phyloP scores from a whole-genome alignment of 148 eudicot species.

The Silene conica region DNA sequence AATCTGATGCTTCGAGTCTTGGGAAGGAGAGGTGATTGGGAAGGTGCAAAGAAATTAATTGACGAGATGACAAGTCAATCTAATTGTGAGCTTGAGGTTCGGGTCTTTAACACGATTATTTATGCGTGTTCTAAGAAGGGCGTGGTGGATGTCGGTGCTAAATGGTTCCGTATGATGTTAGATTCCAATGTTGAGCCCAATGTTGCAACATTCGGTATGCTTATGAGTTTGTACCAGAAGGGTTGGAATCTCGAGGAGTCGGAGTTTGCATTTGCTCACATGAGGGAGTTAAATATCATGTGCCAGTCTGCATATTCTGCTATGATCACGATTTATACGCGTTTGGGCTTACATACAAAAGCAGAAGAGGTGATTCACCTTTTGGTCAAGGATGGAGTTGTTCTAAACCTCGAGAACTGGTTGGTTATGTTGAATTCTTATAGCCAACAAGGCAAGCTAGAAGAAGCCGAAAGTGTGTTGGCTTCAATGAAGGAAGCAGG shows the following conservation, averaged over 20 bases:
- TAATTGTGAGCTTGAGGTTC: constrained; percentile 58
- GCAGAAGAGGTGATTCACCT: constrained; percentile 64
- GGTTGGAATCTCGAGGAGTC: constrained; percentile 72
- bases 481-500: constrained; percentile 58
- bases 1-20: constrained; percentile 66
- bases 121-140: constrained; percentile 78
- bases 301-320: constrained; percentile 87
- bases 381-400: constrained; percentile 52
- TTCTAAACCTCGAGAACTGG: constrained; percentile 73
- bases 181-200: constrained; percentile 64
- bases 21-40: constrained; percentile 79
- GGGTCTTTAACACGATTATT: constrained; percentile 75
- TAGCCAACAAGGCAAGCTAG: constrained; percentile 80
- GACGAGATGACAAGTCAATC: constrained; percentile 59
- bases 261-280: constrained; percentile 56
- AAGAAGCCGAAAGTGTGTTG: constrained; percentile 55
- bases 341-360: constrained; percentile 60
- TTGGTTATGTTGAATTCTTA: constrained; percentile 81
- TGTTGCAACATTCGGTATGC: constrained; percentile 93
- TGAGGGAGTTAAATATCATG: constrained; percentile 49
- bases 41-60: constrained; percentile 54
- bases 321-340: constrained; percentile 87
- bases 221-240: constrained; percentile 78
- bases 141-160: constrained; percentile 49
- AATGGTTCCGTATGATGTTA: constrained; percentile 79